phyloP scores from a whole-genome alignment of 2,329 filamentous ascomycete species.

The Catunica adiposa region DNA sequence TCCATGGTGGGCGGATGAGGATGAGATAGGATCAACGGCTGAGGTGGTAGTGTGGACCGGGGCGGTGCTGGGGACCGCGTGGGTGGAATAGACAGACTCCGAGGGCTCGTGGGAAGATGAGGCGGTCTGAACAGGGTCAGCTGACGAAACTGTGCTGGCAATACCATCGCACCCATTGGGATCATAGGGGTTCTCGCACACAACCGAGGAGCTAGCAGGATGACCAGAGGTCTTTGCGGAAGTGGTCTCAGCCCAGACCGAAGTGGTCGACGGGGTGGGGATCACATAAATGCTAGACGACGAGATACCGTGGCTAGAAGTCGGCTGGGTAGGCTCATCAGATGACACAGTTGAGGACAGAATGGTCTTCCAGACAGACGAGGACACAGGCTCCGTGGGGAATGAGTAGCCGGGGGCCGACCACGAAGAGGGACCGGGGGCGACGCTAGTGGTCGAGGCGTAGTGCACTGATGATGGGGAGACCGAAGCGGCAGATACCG shows the following conservation, averaged over 20 bases:
- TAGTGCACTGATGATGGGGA: background rate
- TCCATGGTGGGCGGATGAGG: constrained; percentile 1
- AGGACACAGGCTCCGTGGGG: background rate
- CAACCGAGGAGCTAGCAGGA: background rate
- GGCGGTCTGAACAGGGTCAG: background rate
- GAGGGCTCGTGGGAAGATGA: background rate
- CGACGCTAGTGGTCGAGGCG: background rate
- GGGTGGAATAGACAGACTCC: background rate
- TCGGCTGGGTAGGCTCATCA: background rate
- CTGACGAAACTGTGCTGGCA: constrained; percentile 2
- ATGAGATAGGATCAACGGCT: background rate
- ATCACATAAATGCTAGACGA: background rate
- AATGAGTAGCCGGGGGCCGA: constrained; percentile 1
- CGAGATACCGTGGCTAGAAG: background rate
- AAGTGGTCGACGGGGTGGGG: background rate
- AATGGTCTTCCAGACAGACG: background rate
- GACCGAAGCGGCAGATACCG: background rate
- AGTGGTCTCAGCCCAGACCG: background rate
- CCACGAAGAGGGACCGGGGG: background rate
- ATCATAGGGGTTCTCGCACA: constrained; percentile 11
- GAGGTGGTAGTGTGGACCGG: background rate
- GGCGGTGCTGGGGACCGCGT: too few species aligned
- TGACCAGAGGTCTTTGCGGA: background rate
- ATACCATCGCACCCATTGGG: constrained; percentile 7
- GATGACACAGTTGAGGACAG: background rate